Percentiles rank a stretch among this genome's conserved stretches.
Evolutionary conservation across 345 rosid genomes (phyloP).

Genomic region (Aquilaria sinensis): DNA sequence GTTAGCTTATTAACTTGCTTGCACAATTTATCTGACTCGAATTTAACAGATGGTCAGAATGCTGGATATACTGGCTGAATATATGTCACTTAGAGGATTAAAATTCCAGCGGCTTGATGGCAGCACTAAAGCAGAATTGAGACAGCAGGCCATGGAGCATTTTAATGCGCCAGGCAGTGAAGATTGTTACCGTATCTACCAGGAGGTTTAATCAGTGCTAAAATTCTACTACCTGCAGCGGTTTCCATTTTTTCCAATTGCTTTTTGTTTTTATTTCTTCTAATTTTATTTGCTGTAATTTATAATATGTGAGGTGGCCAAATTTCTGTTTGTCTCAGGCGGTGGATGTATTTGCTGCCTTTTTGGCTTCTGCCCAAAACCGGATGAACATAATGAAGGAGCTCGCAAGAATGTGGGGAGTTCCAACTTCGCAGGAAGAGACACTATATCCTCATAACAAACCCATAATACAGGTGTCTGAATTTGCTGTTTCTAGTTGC

Average conservation of each 20-base stretch:
- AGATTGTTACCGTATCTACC: conserved; percentile 50
- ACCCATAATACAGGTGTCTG: too few relatives aligned
- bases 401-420: too few relatives aligned
- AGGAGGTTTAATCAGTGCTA: conserved; percentile 58
- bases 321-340: too few relatives aligned
- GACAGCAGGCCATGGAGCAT: conserved; percentile 99
- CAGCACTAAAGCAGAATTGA: conserved; percentile 97
- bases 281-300: too few relatives aligned
- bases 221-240: too few relatives aligned
- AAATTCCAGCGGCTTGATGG: conserved; percentile 99
- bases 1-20: background rate
- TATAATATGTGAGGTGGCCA: too few relatives aligned
- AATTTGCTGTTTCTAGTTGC: too few relatives aligned
- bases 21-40: background rate
- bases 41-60: conserved; percentile 91
- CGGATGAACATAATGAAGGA: conserved; percentile 42
- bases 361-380: conserved; percentile 42
- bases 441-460: too few relatives aligned
- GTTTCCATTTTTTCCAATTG: background rate
- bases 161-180: conserved; percentile 98
- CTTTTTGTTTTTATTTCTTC: too few relatives aligned
- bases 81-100: conserved; percentile 90
- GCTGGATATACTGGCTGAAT: conserved; percentile 94
- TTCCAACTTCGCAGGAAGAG: too few relatives aligned
- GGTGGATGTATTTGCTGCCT: too few relatives aligned